Base-by-base conservation (phyloP, 306 rosid genomes). In the Cercis canadensis region DNA sequence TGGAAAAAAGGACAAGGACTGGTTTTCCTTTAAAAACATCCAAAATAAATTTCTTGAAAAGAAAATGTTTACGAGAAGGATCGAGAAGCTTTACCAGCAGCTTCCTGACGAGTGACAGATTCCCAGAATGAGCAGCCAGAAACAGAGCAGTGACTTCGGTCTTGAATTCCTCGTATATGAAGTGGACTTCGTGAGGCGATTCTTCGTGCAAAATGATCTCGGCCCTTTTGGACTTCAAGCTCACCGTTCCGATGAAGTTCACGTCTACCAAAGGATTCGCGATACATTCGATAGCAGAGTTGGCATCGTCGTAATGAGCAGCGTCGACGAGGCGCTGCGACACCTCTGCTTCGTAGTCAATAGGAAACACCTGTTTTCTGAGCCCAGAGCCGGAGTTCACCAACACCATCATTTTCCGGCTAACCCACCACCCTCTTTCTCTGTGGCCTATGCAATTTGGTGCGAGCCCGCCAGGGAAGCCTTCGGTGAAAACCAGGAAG, bases 101-200 rank as follows among this genome's bases (percentile, higher is more conserved):
- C 52, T 78, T 86, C 56, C 87, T 74, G 4, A 84, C 67, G 13
- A 88, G 83, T 5, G 44, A n/a, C 32, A 78, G 66, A 67, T 88
- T 86, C 60, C 89, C 91, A 8, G 85, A 31, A 60, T 86, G 87
- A 50, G 87, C 83, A 19, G 89, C 89, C 37, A 88, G 74, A 41
- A 88, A 86, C 73, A 88, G 79, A 53, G 95, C 83, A 32, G 91
- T 84, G 53, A 86, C 86, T n/a, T 84, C 87, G 36, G 91, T 86
- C 72, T 78, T 88, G 73, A 80, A 88, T 81, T 88, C 91, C 72
- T 88, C 83, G 72, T 75, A 80, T 12, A 44, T 81, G 3, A 81
- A 75, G 9, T 53, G 59, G 7, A 88, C 89, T 74, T 81, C 59
- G 63, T 84, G 86, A 56, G 88, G 73, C 69, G 68, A 77, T 78